Evolutionary conservation across 2,329 filamentous ascomycete genomes (phyloP).

Genomic region (Trichoderma koningiopsis): DNA sequence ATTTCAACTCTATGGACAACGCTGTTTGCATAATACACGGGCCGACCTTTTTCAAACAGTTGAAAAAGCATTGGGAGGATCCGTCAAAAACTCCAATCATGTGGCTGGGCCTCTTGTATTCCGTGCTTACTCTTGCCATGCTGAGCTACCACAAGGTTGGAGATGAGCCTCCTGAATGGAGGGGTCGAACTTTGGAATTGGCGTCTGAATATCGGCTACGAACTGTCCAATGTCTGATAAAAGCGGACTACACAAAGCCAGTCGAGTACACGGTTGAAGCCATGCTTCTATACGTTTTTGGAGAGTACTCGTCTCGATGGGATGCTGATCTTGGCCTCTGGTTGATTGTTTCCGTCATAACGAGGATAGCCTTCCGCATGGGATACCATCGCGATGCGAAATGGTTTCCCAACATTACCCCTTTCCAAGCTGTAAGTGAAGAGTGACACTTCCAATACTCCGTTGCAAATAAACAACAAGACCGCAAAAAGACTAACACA

Average conservation of each 20-base stretch:
- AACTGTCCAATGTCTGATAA: constrained; percentile 76
- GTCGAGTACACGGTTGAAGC: constrained; percentile 77
- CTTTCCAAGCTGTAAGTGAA: constrained; percentile 66
- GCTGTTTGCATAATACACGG: constrained; percentile 76
- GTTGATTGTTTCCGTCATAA: constrained; percentile 58
- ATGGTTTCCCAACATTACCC: constrained; percentile 70
- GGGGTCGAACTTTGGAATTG: constrained; percentile 62
- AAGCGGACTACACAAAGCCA: constrained; percentile 76
- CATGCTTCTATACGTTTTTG: constrained; percentile 72
- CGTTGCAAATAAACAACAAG: neutral
- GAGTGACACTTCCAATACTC: neutral
- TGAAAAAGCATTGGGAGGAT: constrained; percentile 68
- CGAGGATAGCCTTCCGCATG: constrained; percentile 65
- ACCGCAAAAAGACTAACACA: neutral
- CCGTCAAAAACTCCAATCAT: constrained; percentile 72
- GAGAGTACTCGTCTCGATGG: constrained; percentile 72
- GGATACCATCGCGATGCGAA: constrained; percentile 78
- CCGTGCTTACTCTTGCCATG: constrained; percentile 75
- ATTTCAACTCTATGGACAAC: constrained; percentile 80
- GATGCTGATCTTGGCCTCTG: constrained; percentile 72
- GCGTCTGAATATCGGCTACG: constrained; percentile 67
- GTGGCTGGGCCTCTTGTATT: constrained; percentile 77
- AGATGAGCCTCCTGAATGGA: constrained; percentile 78
- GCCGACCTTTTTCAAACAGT: constrained; percentile 79
- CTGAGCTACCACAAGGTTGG: constrained; percentile 78